Base-by-base conservation (phyloP, 192 early-diverging fungal genomes). In the Gigaspora rosea region DNA sequence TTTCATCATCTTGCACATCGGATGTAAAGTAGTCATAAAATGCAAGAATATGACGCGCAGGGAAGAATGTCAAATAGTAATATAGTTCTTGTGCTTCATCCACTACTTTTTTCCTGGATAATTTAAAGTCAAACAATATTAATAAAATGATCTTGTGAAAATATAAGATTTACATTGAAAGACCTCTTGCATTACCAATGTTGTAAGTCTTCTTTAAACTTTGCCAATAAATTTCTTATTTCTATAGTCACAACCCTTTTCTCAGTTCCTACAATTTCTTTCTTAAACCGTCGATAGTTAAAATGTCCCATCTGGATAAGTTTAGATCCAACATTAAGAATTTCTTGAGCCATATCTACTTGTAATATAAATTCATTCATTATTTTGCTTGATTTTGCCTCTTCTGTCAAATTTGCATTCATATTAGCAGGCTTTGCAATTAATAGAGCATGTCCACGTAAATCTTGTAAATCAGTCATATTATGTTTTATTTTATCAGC, bases 301-400 rank as follows among this genome's bases (percentile, higher is more conserved):
- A 78, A 78, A 54, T 78, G 77, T 70, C 77, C 77, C 18, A 73
- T 47, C 51, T 73, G 54, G 0, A 78, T 78, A n/a, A 78, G 36
- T 16, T 15, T 51, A 10, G 57, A 59, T 58, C n/a, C 77, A 16
- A 64, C 47, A 48, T 15, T 32, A 32, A 73, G n/a, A 47, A 78
- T 78, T 36, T 78, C 36, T n/a, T 73, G 59, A 41, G 20, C 71
- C 3, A 15, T 16, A 66, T 78, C 70, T 41, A 78, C 77, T 47
- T 78, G 77, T 64, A 9, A 15, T 15, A 73, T 58, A 63, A 73
- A 78, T 18, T 73, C 58, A 10, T 47, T 74, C 41, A 50, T 64
- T n/a, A 72, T 36, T 13, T 69, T 33, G 2, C 41, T 65, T 51
- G 11, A 15, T 3, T 32, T 13, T 7, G 0, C 41, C 12, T 62